Base-by-base conservation (phyloP, 108 stramenopile genomes). In the Cyclotella sp. region DNA sequence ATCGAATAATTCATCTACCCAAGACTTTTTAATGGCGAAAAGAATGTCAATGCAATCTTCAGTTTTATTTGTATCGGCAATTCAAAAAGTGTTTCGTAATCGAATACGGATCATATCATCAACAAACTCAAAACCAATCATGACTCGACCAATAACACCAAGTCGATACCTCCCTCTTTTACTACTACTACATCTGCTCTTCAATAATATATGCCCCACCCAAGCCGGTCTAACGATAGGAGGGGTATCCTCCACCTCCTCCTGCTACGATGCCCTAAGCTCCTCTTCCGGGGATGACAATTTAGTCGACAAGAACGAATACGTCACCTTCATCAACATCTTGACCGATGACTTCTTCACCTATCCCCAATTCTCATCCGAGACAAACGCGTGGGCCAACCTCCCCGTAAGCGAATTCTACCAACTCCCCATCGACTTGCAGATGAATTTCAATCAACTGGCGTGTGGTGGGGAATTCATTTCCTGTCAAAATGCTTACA, bases 401-500 rank as follows among this genome's bases (percentile, higher is more conserved):
- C 62, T 51, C 6, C 78, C 78, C n/a, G 65, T 72, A 7, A 44
- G n/a, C 7, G 59, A 58, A 9, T 79, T 73, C 47, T 30, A 68
- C 27, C 27, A 40, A 24, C 28, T 79, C 4, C 78, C 78, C 2
- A 47, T 34, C 16, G 30, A 39, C 4, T 40, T 79, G 24, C 71
- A 67, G 47, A 45, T 65, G 16, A 58, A 77, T 24, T 80, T 80
- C 19, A 68, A 73, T 57, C 43, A 27, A 0, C 34, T 47, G 43
- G 79, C 79, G 11, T 80, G 79, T 63, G 79, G 79, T 30, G 79
- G 72, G 27, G 51, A 8, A 0, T 69, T 68, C 18, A 43, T 80
- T 22, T n/a, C 54, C 16, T 80, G 79, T 55, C 21, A 24, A 0
- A 51, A 68, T 49, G 79, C 79, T 6, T 69, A 73, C 40, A 19